Conservation (phyloP, 495 filamentous ascomycete genomes). For the Aspergillus asperescens region DNA sequence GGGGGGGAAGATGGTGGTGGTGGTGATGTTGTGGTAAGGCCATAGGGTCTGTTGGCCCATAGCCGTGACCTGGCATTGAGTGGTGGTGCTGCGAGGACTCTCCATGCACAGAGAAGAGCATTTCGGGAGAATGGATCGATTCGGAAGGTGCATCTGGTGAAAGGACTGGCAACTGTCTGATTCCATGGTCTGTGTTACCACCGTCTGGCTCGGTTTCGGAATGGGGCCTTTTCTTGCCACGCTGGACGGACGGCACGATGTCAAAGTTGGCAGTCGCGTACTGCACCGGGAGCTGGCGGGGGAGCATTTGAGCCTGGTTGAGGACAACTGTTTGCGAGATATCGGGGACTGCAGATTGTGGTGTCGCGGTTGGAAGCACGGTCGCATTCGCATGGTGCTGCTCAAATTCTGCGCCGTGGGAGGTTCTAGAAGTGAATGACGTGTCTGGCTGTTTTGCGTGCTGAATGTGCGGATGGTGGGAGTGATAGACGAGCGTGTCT, state of each 20-base stretch:
- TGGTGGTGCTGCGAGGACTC: slow-evolving; percentile 28
- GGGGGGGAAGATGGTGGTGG: slow-evolving; percentile 66
- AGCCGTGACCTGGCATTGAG: slow-evolving; percentile 27
- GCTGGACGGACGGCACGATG: slow-evolving; percentile 24
- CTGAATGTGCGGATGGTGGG: slow-evolving; percentile 26
- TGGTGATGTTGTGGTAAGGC: slow-evolving; percentile 55
- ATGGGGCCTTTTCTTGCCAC: slow-evolving; percentile 30
- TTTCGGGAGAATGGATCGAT: slow-evolving; percentile 26
- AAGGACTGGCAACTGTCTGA: slow-evolving; percentile 28
- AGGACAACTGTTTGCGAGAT: slow-evolving; percentile 27
- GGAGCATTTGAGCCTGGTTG: slow-evolving; percentile 30
- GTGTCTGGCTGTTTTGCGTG: slow-evolving; percentile 28
- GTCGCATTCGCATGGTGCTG: slow-evolving; percentile 29
- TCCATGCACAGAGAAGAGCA: slow-evolving; percentile 30
- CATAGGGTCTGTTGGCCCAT: slow-evolving; percentile 22
- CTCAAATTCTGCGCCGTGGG: slow-evolving; percentile 30
- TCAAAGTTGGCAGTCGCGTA: slow-evolving; percentile 29
- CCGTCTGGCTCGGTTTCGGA: slow-evolving; percentile 24
- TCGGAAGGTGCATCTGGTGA: slow-evolving; percentile 25
- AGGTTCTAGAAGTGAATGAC: slow-evolving; percentile 26
- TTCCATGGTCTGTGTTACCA: slow-evolving; percentile 23
- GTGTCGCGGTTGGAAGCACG: slow-evolving; percentile 25
- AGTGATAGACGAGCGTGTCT: slow-evolving; percentile 33
- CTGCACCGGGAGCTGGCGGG: slow-evolving; percentile 29
- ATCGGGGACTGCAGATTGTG: slow-evolving; percentile 26